Base-by-base conservation (phyloP, 495 filamentous ascomycete genomes). In the Penicillium coffeae region DNA sequence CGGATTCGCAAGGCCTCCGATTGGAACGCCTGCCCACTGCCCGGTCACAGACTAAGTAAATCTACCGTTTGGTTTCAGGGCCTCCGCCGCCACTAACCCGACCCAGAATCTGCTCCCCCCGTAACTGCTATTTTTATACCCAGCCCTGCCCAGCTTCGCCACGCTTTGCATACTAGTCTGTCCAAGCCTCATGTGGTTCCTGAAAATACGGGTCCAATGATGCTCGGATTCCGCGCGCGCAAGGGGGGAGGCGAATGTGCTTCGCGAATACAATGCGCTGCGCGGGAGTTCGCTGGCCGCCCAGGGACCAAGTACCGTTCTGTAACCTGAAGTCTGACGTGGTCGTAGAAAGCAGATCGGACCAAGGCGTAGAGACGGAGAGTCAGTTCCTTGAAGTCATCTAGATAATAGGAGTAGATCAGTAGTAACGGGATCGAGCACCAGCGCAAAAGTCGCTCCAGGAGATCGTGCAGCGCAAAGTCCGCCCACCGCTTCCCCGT, bases 401-500 rank as follows among this genome's bases (percentile, higher is more conserved):
- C n/a, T n/a, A n/a, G n/a, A n/a, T n/a, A n/a, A n/a, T n/a, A n/a
- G n/a, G n/a, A n/a, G n/a, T n/a, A n/a, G n/a, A n/a, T n/a, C n/a
- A n/a, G n/a, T n/a, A n/a, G n/a, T n/a, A n/a, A n/a, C n/a, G n/a
- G n/a, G n/a, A n/a, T n/a, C n/a, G n/a, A n/a, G n/a, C n/a, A n/a
- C n/a, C n/a, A n/a, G n/a, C n/a, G n/a, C n/a, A n/a, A n/a, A n/a
- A n/a, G n/a, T n/a, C n/a, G n/a, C n/a, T n/a, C n/a, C n/a, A n/a
- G n/a, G n/a, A n/a, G n/a, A n/a, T n/a, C n/a, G n/a, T n/a, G n/a
- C n/a, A n/a, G n/a, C n/a, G n/a, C n/a, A n/a, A n/a, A n/a, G 25
- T 5, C 25, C 5, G 25, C 10, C 25, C 25, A 53, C 51, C 51
- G 51, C 51, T 21, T 53, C 45, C 22, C 2, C 10, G 38, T 53